These are phyloP conservation scores for Nymphaea thermarum DNA, from an alignment of 164 flowering plant genomes.

Conservation along the genomic window DNA sequence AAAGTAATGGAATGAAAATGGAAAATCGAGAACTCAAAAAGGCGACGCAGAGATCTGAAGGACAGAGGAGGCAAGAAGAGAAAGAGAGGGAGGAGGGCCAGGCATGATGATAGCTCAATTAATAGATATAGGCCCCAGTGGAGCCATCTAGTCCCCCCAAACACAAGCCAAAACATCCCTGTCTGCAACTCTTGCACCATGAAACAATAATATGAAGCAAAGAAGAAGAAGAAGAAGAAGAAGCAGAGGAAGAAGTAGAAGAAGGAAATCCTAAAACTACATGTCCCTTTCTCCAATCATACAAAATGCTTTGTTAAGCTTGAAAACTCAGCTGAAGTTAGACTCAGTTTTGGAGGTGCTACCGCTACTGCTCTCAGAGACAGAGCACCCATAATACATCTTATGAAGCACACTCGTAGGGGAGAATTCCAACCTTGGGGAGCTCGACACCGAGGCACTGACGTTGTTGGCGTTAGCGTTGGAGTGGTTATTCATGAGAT, in stretches of 20 bases:
- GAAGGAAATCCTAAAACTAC: neutral
- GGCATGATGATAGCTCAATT: neutral
- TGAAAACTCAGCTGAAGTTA: neutral
- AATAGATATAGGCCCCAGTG: neutral
- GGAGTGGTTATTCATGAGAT: constrained; percentile 10
- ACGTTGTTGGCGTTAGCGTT: constrained; percentile 1
- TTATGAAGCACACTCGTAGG: constrained; percentile 37
- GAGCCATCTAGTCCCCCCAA: neutral
- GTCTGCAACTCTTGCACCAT: neutral
- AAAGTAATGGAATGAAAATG: no score
- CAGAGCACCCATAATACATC: neutral
- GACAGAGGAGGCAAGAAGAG: no score
- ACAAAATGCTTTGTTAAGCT: neutral
- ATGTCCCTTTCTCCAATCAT: neutral
- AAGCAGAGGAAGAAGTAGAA: neutral
- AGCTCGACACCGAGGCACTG: neutral
- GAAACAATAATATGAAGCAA: neutral
- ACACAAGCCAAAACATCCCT: neutral
- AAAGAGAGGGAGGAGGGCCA: neutral
- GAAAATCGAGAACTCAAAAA: no score
- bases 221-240: neutral
- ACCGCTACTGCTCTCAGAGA: constrained; percentile 1
- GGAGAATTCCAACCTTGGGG: constrained; percentile 21
- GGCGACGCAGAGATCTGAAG: no score
- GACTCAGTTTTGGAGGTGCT: constrained; percentile 8